Percentiles rank a stretch among this genome's conserved stretches.
Evolutionary conservation across 768 basidiomycete species (phyloP).

Genomic region (Xerocomellus dryophilus): DNA sequence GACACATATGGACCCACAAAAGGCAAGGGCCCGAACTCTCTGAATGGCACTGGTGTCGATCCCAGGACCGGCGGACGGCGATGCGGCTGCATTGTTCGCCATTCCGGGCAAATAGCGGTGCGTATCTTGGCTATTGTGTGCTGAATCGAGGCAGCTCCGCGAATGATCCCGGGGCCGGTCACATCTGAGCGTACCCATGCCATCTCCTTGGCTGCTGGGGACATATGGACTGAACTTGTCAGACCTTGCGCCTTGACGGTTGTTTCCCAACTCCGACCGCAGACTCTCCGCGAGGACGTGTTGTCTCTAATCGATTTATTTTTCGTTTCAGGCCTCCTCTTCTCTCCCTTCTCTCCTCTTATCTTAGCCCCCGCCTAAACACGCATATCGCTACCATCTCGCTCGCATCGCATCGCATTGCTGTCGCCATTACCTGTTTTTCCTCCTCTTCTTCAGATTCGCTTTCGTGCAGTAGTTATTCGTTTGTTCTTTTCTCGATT

Average conservation of each 20-base stretch:
- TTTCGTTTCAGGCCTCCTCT: slow-evolving; percentile 26
- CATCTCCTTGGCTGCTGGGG: background rate
- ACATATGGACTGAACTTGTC: slow-evolving; percentile 14
- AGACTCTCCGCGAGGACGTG: slow-evolving; percentile 31
- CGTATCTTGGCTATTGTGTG: slow-evolving; percentile 24
- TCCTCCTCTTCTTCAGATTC: slow-evolving; percentile 16
- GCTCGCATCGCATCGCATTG: slow-evolving; percentile 35
- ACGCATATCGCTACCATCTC: slow-evolving; percentile 25
- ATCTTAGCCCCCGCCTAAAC: slow-evolving; percentile 35
- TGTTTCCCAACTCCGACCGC: slow-evolving; percentile 32
- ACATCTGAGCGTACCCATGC: too few species aligned
- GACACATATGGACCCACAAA: slow-evolving; percentile 44
- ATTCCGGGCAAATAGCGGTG: slow-evolving; percentile 23
- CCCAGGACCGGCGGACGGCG: slow-evolving; percentile 7
- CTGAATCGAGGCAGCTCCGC: slow-evolving; percentile 20
- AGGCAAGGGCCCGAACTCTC: slow-evolving; percentile 20
- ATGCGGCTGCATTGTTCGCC: slow-evolving; percentile 26
- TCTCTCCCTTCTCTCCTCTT: slow-evolving; percentile 16
- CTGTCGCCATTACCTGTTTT: slow-evolving; percentile 27
- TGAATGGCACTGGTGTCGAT: slow-evolving; percentile 13
- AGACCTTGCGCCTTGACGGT: slow-evolving; percentile 17
- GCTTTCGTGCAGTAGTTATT: slow-evolving; percentile 33
- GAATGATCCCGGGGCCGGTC: slow-evolving; percentile 1
- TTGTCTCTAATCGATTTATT: slow-evolving; percentile 27
- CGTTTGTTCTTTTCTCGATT: slow-evolving; percentile 23